Evolutionary conservation across 1,284 basidiomycete species (phyloP), one percentile per base, ranked within the genome.

Genomic region (Ustilago esculenta): DNA sequence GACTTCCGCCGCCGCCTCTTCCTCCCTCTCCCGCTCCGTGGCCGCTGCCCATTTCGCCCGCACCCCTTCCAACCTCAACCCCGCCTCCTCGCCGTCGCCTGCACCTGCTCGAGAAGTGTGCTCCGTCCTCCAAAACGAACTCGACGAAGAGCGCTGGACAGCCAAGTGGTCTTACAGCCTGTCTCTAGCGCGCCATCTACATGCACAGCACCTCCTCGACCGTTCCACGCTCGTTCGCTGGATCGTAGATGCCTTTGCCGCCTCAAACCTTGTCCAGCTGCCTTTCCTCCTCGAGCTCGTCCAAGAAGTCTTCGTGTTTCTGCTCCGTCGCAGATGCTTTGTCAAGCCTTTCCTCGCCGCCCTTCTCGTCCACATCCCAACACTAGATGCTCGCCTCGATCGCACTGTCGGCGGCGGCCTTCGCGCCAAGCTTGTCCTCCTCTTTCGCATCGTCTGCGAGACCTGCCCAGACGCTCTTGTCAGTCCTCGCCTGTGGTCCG

Each of bases 201-300:
- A 92, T 80, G 85, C 87, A 0, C 90, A 92, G 73, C 88, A 89
- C 14, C 86, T 98, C 10, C 87, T 98, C 20, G 93, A 96, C 70
- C 88, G 88, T 45, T 86, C 88, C 18, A 87, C 90, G 0, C 90
- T 95, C 77, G 86, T 92, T 10, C 85, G 86, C 7, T 98, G 94
- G 93, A 84, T 95, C 40, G 87, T 92, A 12, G 88, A 92, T 50
- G 89, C 90, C 73, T 87, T 94, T 52, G 57, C 53, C n/a, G 47
- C 54, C 12, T 53, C 57, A 43, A 71, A 66, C 29, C 53, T 66
- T 12, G 68, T 66, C 11, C 68, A 71, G 51, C 57, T 66, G 8
- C 63, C 63, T 10, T 71, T 71, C 37, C 47, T 71, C 15, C 20
- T 71, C 24, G 63, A 71, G 41, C 57, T 71, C 6, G 48, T 67